Base-by-base conservation (phyloP, 345 rosid genomes). In the Murraya koenigii region DNA sequence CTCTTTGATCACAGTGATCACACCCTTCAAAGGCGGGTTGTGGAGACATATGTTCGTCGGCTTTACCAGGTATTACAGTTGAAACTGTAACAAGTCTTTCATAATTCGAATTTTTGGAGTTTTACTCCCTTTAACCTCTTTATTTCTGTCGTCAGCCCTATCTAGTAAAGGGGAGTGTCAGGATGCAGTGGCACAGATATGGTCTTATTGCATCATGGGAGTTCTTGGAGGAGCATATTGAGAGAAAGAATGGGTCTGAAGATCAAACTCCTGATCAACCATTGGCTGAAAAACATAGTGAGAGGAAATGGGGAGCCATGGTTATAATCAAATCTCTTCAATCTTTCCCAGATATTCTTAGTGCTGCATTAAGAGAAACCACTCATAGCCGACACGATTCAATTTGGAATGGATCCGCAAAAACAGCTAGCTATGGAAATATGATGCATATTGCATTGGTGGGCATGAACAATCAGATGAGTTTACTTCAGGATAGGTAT, bases 171-270 rank as follows among this genome's bases (percentile, higher is more conserved):
- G 98, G 90, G 19, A 94, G 98, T 76, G 97, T 94, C 71, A 89
- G 99, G 88, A 97, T 97, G 99, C 99, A 97, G 89, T 94, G 99
- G 98, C 97, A 90, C 79, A 87, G 99, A 76, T 89, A 88, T 78
- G 99, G 98, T 82, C 98, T 89, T 79, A 93, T 94, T 85, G 99
- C 98, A 81, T 88, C 97, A 62, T 97, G 99, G 99, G 99, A 97
- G 89, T 97, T 93, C 87, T 73, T 91, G 85, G 97, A 96, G 87
- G 97, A 97, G 83, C 93, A 97, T 84, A 85, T 84, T 81, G 93
- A 89, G 82, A 86, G 92, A 75, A 91, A 87, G 71, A 89, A 77
- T 83, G 86, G 82, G 41, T 70, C 85, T 84, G 95, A 89, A 83
- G 90, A 90, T 79, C 86, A 86, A 47, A 77, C 76, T 74, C 79